Percentiles rank a stretch among this genome's conserved stretches.
These are phyloP conservation scores for Skeletonema tropicum DNA, from an alignment of 108 stramenopile genomes.

Conservation along the genomic window DNA sequence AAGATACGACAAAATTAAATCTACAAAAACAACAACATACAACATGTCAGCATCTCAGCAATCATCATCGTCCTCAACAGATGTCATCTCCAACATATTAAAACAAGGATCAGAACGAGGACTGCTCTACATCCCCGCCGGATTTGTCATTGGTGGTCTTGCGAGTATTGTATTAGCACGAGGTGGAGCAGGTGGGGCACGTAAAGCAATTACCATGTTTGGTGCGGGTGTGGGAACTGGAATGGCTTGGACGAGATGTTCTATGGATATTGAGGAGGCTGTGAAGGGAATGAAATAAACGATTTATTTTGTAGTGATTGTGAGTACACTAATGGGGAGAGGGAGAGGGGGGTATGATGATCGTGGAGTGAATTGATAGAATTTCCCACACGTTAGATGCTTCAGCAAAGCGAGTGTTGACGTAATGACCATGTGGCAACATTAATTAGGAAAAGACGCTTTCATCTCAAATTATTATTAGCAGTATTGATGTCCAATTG, in stretches of 20 bases:
- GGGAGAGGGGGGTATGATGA: too few relatives aligned
- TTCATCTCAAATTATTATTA: too few relatives aligned
- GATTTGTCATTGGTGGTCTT: slow-evolving; percentile 50
- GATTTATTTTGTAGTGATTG: background rate
- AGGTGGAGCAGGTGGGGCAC: slow-evolving; percentile 46
- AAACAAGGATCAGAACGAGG: slow-evolving; percentile 53
- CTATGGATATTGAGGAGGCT: slow-evolving; percentile 57
- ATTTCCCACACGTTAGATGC: too few relatives aligned
- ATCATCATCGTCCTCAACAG: slow-evolving; percentile 31
- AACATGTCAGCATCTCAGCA: slow-evolving; percentile 23
- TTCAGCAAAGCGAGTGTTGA: too few relatives aligned
- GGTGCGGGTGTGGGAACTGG: slow-evolving; percentile 53
- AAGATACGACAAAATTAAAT: background rate
- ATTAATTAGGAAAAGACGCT: too few relatives aligned
- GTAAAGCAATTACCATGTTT: slow-evolving; percentile 53
- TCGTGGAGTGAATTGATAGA: too few relatives aligned
- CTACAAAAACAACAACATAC: background rate
- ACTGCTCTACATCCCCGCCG: slow-evolving; percentile 43
- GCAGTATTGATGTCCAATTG: too few relatives aligned
- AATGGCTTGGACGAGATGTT: slow-evolving; percentile 54
- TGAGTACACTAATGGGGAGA: background rate
- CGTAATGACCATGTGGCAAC: too few relatives aligned
- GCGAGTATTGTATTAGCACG: slow-evolving; percentile 54
- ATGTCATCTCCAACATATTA: slow-evolving; percentile 49
- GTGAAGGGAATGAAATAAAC: slow-evolving; percentile 39